Evolutionary conservation across 345 rosid species (phyloP), one percentile per base, ranked within the genome.

Genomic region (Nasturtium officinale): DNA sequence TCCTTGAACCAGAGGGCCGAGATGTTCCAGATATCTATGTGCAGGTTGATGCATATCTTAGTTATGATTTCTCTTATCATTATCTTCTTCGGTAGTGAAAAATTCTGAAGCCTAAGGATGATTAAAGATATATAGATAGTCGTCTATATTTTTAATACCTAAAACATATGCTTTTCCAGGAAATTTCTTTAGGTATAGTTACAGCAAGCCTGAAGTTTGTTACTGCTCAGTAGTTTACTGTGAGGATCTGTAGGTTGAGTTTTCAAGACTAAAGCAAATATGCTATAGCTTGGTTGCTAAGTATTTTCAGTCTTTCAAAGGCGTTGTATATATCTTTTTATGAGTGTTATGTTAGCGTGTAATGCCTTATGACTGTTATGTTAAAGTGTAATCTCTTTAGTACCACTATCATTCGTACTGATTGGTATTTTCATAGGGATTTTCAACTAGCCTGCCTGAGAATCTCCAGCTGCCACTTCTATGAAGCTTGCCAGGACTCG

Each of bases 1-100:
- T 94, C 80, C 97, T 94, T 7, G 98, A 94, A 80, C 98, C 98
- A 57, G 98, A 94, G 78, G 98, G 98, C 52, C 89, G 97, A 65
- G 86, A 77, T 74, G 97, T 91, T 73, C 98, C 95, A 11, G 98
- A 94, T 83, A 89, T 94, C 58, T 94, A 94, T 76, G 96, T 94
- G 72, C 97, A 94, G 98, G 98, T 94, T 67, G 47, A 57, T 74
- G 56, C 69, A 12, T 71, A 35, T 25, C 77, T 40, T 59, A 65
- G 11, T 71, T 71, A 32, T 42, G 17, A 50, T 58, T 71, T 71
- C 6, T 76, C 33, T 56, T 13, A n/a, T 7, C 28, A 5, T 56
- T 32, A 15, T 55, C 10, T 4, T 70, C 35, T 40, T 18, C 12
- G 18, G 74, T 54, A 63, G 46, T 51, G 47, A 29, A 59, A n/a